Evolutionary conservation across 805 yeast genomes (phyloP).

Genomic region (Metschnikowia gruessii): DNA sequence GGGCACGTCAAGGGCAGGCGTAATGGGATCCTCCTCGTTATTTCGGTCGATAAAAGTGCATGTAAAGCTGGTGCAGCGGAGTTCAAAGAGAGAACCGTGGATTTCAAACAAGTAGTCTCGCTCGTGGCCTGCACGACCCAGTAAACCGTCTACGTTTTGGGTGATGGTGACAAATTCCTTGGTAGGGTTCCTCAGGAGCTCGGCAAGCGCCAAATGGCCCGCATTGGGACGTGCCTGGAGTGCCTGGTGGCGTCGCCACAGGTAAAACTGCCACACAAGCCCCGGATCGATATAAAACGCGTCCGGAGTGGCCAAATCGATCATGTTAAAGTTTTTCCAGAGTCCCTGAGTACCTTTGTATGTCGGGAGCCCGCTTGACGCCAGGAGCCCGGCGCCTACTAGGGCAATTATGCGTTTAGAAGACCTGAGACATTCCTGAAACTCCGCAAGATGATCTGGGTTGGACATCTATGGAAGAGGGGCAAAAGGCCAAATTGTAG

Average conservation of each 20-base stretch:
- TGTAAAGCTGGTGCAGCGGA: constrained; percentile 71
- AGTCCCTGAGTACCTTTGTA: constrained; percentile 70
- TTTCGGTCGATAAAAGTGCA: constrained; percentile 61
- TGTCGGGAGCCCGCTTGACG: constrained; percentile 71
- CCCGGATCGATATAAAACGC: constrained; percentile 83
- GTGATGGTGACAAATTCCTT: constrained; percentile 61
- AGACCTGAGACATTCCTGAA: constrained; percentile 48
- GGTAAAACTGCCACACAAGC: constrained; percentile 86
- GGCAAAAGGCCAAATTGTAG: no score
- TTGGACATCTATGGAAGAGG: background rate
- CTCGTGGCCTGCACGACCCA: constrained; percentile 62
- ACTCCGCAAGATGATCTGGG: constrained; percentile 23
- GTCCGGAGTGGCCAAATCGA: constrained; percentile 88
- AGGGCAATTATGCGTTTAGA: constrained; percentile 56
- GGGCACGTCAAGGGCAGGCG: constrained; percentile 44
- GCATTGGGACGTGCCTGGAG: constrained; percentile 64
- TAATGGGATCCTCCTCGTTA: constrained; percentile 57
- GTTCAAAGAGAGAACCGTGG: constrained; percentile 74
- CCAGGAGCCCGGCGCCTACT: constrained; percentile 84
- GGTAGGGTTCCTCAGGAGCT: constrained; percentile 42
- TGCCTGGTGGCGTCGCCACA: constrained; percentile 64
- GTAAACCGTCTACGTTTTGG: constrained; percentile 81
- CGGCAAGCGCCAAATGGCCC: constrained; percentile 71
- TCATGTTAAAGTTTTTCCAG: constrained; percentile 75
- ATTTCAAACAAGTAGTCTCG: constrained; percentile 55